Evolutionary conservation across 345 rosid species (phyloP).

Genomic region (Aquilaria malaccensis): DNA sequence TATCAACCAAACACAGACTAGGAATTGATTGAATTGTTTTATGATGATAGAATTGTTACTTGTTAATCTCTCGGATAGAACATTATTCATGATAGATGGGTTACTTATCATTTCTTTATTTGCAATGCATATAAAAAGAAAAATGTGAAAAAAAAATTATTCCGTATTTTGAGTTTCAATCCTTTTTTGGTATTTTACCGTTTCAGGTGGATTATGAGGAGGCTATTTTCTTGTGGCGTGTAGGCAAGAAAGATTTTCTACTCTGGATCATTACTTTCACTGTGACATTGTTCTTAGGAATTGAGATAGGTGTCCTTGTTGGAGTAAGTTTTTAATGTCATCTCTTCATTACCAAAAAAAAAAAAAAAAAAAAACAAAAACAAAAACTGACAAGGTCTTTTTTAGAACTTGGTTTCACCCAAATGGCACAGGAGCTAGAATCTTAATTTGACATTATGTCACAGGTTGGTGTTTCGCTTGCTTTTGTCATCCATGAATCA

Average conservation of each 20-base stretch:
- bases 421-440: constrained; percentile 7
- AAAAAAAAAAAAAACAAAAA: no score
- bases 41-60: not conserved
- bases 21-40: no score
- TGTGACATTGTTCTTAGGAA: constrained; percentile 84
- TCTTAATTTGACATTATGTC: constrained; percentile 20
- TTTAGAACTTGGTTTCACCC: not conserved
- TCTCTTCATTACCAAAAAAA: not conserved
- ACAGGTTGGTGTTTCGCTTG: constrained; percentile 92
- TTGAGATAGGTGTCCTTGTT: constrained; percentile 95
- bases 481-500: constrained; percentile 96
- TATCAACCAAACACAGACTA: no score
- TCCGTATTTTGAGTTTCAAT: constrained; percentile 2
- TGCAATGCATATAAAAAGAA: not conserved
- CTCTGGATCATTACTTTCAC: constrained; percentile 84
- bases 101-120: not conserved
- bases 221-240: constrained; percentile 94
- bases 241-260: constrained; percentile 93
- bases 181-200: constrained; percentile 12
- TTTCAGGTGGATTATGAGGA: constrained; percentile 91
- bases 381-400: not conserved
- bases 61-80: not conserved
- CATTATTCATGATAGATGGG: not conserved
- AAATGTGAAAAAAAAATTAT: not conserved
- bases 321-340: constrained; percentile 60